Evolutionary conservation across 768 basidiomycete genomes (phyloP).

Genomic region (Russula vinacea): DNA sequence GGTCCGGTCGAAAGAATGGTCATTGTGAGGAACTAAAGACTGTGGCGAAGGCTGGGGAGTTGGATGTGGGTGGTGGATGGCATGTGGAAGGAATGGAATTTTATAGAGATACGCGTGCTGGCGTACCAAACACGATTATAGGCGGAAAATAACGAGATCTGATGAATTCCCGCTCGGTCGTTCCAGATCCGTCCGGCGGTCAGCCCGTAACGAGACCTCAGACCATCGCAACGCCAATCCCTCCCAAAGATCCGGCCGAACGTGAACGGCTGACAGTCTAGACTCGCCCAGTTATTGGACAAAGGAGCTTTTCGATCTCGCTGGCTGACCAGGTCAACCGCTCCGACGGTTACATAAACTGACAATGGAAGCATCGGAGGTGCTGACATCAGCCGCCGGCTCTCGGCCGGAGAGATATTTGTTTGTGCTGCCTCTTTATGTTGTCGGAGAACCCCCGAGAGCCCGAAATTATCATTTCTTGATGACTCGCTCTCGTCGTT

Average conservation of each 20-base stretch:
- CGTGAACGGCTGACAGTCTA: not conserved
- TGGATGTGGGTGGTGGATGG: not conserved
- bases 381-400: slow-evolving; percentile 5
- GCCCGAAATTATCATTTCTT: not conserved
- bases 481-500: not conserved
- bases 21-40: slow-evolving; percentile 14
- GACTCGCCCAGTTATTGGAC: not conserved
- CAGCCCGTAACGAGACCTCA: not conserved
- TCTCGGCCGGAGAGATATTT: not conserved
- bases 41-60: not conserved
- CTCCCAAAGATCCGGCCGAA: slow-evolving; percentile 13
- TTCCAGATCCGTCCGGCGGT: slow-evolving; percentile 19
- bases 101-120: slow-evolving; percentile 14
- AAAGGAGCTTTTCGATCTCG: not conserved
- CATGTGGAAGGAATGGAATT: slow-evolving; percentile 6
- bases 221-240: not conserved
- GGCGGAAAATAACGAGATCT: not conserved
- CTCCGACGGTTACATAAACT: slow-evolving; percentile 2
- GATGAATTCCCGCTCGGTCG: slow-evolving; percentile 8
- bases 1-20: slow-evolving; percentile 26
- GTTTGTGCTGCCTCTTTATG: not conserved
- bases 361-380: not conserved
- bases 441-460: not conserved
- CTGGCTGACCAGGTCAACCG: not conserved
- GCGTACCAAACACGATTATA: not conserved